These are phyloP conservation scores for Calonectria naviculata DNA, from an alignment of 2,329 filamentous ascomycete genomes.

Conservation along the genomic window DNA sequence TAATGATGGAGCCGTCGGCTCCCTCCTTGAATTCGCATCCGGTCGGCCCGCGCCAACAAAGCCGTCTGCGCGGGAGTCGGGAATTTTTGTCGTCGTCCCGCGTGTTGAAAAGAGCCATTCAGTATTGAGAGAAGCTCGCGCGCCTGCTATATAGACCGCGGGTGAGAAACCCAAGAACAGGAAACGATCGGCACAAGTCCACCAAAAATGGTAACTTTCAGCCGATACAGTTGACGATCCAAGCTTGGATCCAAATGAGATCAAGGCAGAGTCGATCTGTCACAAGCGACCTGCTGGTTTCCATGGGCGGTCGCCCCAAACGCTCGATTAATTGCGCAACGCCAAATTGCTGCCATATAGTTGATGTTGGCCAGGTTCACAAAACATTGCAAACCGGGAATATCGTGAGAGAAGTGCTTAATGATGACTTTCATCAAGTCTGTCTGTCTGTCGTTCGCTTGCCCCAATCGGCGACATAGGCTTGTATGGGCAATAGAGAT, in stretches of 20 bases:
- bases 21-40: neutral
- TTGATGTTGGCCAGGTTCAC: neutral
- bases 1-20: conserved; percentile 17
- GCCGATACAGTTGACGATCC: neutral
- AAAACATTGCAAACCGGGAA: neutral
- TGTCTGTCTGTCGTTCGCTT: neutral
- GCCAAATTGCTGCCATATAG: neutral
- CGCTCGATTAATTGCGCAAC: neutral
- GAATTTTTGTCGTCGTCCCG: neutral
- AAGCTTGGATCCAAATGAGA: conserved; percentile 2
- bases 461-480: neutral
- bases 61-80: neutral
- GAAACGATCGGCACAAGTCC: neutral
- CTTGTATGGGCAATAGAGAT: neutral
- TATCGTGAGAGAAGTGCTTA: neutral
- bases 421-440: neutral
- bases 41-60: neutral
- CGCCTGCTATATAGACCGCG: neutral
- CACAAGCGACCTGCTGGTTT: neutral
- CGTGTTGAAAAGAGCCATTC: neutral
- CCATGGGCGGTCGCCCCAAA: neutral
- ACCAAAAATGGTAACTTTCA: neutral
- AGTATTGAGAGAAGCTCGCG: neutral
- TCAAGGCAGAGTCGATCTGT: neutral
- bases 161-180: neutral